Percentiles rank a stretch among this genome's conserved stretches.
These are phyloP conservation scores for Pezicula neosporulosa DNA, from an alignment of 2,329 filamentous ascomycete species.

Conservation along the genomic window DNA sequence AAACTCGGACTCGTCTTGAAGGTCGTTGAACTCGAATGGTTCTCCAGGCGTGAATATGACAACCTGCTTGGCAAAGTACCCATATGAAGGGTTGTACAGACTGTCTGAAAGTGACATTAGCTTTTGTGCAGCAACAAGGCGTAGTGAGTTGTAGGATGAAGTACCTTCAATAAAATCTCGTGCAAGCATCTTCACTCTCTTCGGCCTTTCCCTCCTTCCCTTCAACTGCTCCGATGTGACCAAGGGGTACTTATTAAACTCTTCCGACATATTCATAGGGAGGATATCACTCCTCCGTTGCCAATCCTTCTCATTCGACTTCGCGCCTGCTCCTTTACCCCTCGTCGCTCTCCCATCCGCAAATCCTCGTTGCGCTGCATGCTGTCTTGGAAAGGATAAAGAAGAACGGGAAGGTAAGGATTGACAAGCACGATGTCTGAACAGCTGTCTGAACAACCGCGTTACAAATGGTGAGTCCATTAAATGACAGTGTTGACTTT, in stretches of 20 bases:
- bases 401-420: slow-evolving; percentile 40
- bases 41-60: slow-evolving; percentile 93
- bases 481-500: slow-evolving; percentile 15
- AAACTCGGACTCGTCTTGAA: slow-evolving; percentile 85
- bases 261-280: slow-evolving; percentile 71
- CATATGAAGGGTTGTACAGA: slow-evolving; percentile 90
- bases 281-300: slow-evolving; percentile 78
- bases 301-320: slow-evolving; percentile 69
- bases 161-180: slow-evolving; percentile 94
- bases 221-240: slow-evolving; percentile 81
- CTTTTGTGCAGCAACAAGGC: neutral
- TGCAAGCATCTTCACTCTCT: slow-evolving; percentile 92
- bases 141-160: slow-evolving; percentile 13
- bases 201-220: slow-evolving; percentile 69
- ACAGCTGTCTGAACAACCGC: slow-evolving; percentile 81
- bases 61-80: slow-evolving; percentile 94
- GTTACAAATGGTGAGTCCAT: slow-evolving; percentile 83
- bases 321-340: slow-evolving; percentile 10
- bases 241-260: slow-evolving; percentile 78
- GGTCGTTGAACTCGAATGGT: slow-evolving; percentile 80
- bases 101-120: slow-evolving; percentile 58
- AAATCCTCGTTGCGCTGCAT: slow-evolving; percentile 33
- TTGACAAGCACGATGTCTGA: slow-evolving; percentile 68
- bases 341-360: slow-evolving; percentile 14
- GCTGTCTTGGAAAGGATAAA: slow-evolving; percentile 25